These are phyloP conservation scores for Silene vulgaris DNA, from an alignment of 179 eudicot species.

Conservation along the genomic window DNA sequence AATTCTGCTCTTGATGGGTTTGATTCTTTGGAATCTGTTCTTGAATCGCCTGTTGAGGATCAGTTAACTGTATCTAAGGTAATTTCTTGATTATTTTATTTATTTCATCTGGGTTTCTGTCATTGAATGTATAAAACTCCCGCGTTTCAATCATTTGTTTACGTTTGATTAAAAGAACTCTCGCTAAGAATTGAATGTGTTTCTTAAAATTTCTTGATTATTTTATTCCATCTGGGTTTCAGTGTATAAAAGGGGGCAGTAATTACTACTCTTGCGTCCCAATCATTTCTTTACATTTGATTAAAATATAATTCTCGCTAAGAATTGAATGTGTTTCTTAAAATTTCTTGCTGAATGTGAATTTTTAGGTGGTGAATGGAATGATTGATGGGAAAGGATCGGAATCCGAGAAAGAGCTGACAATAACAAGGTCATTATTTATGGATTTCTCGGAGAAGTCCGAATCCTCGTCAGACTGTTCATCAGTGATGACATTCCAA, in stretches of 20 bases:
- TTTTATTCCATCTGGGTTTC: background rate
- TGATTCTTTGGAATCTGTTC: constrained; percentile 31
- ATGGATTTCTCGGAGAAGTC: constrained; percentile 67
- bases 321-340: background rate
- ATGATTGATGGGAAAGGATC: constrained; percentile 25
- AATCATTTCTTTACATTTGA: too few relatives aligned
- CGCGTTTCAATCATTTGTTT: too few relatives aligned
- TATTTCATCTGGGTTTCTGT: background rate
- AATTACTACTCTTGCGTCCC: too few relatives aligned
- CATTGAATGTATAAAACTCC: too few relatives aligned
- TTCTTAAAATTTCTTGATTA: background rate
- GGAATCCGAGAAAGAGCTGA: constrained; percentile 41
- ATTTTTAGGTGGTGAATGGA: constrained; percentile 27
- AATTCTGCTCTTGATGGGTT: constrained; percentile 22
- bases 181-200: background rate
- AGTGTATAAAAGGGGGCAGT: too few relatives aligned
- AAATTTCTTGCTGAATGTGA: background rate
- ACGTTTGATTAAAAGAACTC: too few relatives aligned
- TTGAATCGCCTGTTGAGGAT: constrained; percentile 47
- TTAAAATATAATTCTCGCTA: too few relatives aligned
- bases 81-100: background rate
- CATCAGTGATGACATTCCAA: constrained; percentile 39
- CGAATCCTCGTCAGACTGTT: constrained; percentile 46
- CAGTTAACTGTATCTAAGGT: constrained; percentile 46
- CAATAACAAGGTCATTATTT: constrained; percentile 60